Percentiles rank a stretch among this genome's conserved stretches.
phyloP scores from a whole-genome alignment of 2,329 filamentous ascomycete genomes.

The Aspergillus novoparasiticus region DNA sequence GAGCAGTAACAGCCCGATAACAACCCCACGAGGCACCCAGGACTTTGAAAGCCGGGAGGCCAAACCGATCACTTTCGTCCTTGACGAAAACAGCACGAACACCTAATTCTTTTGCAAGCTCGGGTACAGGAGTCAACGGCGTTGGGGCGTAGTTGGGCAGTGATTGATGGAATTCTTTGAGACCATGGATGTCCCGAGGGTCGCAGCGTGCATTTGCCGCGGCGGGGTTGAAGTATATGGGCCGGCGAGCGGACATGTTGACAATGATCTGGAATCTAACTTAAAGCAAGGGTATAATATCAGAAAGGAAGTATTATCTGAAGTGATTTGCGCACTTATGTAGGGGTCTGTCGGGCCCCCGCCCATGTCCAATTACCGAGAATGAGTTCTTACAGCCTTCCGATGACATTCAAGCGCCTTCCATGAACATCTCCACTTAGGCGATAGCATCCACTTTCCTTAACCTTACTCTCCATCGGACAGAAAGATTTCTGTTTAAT shows the following conservation, averaged over 20 bases:
- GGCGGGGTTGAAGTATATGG: conserved; percentile 31
- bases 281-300: not conserved
- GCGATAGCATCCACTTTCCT: not conserved
- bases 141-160: conserved; percentile 62
- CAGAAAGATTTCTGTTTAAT: not conserved
- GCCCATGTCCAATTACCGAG: not conserved
- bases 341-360: not conserved
- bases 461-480: not conserved
- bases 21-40: conserved; percentile 76
- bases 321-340: not conserved
- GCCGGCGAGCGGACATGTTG: conserved; percentile 19
- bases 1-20: conserved; percentile 57
- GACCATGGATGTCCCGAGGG: conserved; percentile 14
- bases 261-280: not conserved
- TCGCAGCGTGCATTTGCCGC: conserved; percentile 19
- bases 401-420: conserved; percentile 16
- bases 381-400: conserved; percentile 14
- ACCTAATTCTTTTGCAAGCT: conserved; percentile 60
- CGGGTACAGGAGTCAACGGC: conserved; percentile 55
- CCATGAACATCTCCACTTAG: not conserved
- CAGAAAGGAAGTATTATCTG: not conserved
- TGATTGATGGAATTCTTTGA: conserved; percentile 55
- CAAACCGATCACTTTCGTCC: conserved; percentile 69
- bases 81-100: conserved; percentile 66
- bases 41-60: conserved; percentile 77